phyloP scores from a whole-genome alignment of 2,329 filamentous ascomycete species.

The Penicillium griseofulvum region DNA sequence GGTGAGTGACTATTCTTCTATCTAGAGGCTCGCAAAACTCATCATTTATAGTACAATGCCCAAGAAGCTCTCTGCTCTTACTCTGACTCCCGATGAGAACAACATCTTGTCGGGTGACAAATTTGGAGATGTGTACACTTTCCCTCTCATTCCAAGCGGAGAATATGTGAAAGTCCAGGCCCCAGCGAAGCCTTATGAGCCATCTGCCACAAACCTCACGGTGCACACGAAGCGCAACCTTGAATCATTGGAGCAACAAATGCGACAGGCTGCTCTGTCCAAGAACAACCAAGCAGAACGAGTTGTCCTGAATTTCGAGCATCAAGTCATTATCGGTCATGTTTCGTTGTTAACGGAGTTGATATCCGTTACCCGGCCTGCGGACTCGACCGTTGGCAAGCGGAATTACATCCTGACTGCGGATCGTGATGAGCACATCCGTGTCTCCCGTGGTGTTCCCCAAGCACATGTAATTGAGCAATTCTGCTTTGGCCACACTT shows the following conservation, averaged over 20 bases:
- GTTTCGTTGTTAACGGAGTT: conserved; percentile 91
- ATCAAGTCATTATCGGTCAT: conserved; percentile 80
- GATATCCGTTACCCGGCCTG: conserved; percentile 51
- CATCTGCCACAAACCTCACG: conserved; percentile 57
- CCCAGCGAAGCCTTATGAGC: conserved; percentile 43
- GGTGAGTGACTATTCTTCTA: conserved; percentile 50
- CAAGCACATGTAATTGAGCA: conserved; percentile 85
- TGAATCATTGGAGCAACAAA: conserved; percentile 56
- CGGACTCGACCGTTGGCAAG: conserved; percentile 47
- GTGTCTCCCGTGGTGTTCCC: conserved; percentile 75
- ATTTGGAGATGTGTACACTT: conserved; percentile 90
- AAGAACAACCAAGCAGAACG: conserved; percentile 44
- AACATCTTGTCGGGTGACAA: conserved; percentile 87
- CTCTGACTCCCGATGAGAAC: conserved; percentile 64
- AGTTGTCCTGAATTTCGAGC: conserved; percentile 62
- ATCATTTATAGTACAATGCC: conserved; percentile 66
- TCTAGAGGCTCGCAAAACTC: conserved; percentile 10
- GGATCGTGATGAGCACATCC: conserved; percentile 79
- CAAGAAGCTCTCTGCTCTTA: conserved; percentile 78
- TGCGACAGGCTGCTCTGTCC: conserved; percentile 46
- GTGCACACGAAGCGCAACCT: conserved; percentile 63
- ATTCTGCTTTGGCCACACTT: conserved; percentile 83
- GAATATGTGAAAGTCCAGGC: conserved; percentile 32
- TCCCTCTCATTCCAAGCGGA: conserved; percentile 63
- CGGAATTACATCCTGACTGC: conserved; percentile 64